phyloP scores from a whole-genome alignment of 2,329 filamentous ascomycete species.

The Colletotrichum zoysiae region DNA sequence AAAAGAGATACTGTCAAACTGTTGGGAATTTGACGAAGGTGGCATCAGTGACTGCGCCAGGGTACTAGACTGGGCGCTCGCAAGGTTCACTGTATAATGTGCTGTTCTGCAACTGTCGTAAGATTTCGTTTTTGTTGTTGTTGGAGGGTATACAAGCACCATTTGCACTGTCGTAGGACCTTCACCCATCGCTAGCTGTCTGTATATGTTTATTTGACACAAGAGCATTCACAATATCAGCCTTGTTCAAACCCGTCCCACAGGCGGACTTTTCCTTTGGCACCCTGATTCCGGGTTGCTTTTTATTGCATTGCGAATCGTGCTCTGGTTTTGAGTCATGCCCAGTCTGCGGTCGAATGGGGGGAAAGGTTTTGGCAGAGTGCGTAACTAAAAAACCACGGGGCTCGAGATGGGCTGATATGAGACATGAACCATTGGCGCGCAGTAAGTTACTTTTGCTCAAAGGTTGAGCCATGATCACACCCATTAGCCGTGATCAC shows the following conservation, averaged over 20 bases:
- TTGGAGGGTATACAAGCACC: background rate
- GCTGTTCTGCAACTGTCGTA: background rate
- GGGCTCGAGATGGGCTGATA: background rate
- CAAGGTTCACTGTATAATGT: slow-evolving; percentile 21
- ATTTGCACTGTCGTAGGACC: background rate
- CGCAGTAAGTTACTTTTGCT: background rate
- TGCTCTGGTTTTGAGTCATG: background rate
- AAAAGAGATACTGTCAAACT: slow-evolving; percentile 32
- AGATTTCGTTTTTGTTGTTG: background rate
- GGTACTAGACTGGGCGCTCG: slow-evolving; percentile 37
- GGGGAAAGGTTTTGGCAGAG: background rate
- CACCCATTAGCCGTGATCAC: slow-evolving; percentile 4
- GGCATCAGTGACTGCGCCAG: slow-evolving; percentile 37
- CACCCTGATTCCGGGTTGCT: background rate
- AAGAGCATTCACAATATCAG: background rate
- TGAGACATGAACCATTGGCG: background rate
- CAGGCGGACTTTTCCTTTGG: background rate
- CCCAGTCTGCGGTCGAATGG: too few species aligned
- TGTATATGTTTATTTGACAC: background rate
- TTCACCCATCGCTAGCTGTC: background rate
- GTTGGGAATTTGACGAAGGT: slow-evolving; percentile 37
- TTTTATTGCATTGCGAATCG: background rate
- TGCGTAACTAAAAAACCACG: too few species aligned
- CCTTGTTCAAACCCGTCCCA: background rate
- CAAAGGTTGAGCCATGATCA: slow-evolving; percentile 3